These are phyloP conservation scores for Thermoascus crustaceus DNA, from an alignment of 2,329 filamentous ascomycete genomes.

Conservation along the genomic window DNA sequence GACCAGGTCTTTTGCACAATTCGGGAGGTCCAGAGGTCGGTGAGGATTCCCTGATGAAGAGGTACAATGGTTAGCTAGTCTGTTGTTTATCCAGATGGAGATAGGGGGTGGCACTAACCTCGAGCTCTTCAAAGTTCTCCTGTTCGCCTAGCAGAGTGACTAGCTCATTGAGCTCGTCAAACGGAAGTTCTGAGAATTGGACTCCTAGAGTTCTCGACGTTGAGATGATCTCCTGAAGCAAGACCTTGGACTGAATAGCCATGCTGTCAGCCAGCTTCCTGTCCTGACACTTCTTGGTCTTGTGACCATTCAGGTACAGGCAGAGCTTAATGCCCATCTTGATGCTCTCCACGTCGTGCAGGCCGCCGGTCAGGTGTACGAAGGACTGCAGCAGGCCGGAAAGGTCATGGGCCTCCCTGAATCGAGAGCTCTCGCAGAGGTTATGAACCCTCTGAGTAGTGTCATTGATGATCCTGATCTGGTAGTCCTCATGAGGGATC, in stretches of 20 bases:
- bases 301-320: constrained; percentile 27
- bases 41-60: constrained; percentile 26
- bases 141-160: constrained; percentile 31
- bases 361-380: constrained; percentile 25
- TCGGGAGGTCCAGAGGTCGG: constrained; percentile 40
- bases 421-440: constrained; percentile 21
- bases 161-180: constrained; percentile 28
- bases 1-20: constrained; percentile 40
- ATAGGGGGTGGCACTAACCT: constrained; percentile 14
- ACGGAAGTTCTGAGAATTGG: constrained; percentile 28
- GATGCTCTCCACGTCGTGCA: constrained; percentile 24
- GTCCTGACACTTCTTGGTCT: constrained; percentile 21
- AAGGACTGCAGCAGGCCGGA: constrained; percentile 27
- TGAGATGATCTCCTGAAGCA: constrained; percentile 26
- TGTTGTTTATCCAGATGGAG: background rate
- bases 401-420: constrained; percentile 27
- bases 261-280: constrained; percentile 21
- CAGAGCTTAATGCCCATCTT: constrained; percentile 30
- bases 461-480: constrained; percentile 22
- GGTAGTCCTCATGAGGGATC: constrained; percentile 20
- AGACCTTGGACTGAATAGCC: constrained; percentile 24
- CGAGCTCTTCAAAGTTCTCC: constrained; percentile 29
- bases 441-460: constrained; percentile 21
- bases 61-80: background rate
- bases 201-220: constrained; percentile 22